Evolutionary conservation across 768 basidiomycete species (phyloP).

Genomic region (Peribolospora kevripleyi): DNA sequence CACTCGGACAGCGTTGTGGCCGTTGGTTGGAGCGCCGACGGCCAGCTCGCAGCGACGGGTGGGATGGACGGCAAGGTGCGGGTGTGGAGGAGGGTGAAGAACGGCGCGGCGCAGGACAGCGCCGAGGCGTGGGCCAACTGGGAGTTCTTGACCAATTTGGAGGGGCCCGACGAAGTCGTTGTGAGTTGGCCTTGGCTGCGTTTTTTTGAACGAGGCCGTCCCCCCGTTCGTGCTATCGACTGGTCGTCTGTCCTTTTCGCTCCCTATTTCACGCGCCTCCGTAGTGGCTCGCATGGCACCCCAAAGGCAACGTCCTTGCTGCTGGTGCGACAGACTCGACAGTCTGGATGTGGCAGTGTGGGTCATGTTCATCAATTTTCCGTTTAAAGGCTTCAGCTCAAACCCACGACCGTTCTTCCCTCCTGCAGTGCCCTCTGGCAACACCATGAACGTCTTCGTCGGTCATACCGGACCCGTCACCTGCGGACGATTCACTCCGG

Average conservation of each 20-base stretch:
- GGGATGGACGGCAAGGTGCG: constrained; percentile 94
- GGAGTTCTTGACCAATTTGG: constrained; percentile 83
- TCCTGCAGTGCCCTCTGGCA: constrained; percentile 66
- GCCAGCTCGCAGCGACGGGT: constrained; percentile 79
- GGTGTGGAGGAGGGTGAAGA: constrained; percentile 56
- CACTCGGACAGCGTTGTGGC: constrained; percentile 76
- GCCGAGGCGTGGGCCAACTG: constrained; percentile 49
- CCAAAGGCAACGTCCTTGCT: constrained; percentile 63
- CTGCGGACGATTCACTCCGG: constrained; percentile 74
- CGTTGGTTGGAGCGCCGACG: constrained; percentile 59
- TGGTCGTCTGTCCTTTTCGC: background rate
- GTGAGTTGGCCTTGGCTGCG: constrained; percentile 24
- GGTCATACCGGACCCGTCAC: constrained; percentile 66
- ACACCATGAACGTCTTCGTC: constrained; percentile 84
- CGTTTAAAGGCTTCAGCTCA: background rate
- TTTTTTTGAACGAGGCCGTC: background rate
- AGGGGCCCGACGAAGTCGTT: constrained; percentile 87
- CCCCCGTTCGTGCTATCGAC: background rate
- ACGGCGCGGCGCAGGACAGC: constrained; percentile 18
- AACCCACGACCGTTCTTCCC: constrained; percentile 1
- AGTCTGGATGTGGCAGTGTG: constrained; percentile 93
- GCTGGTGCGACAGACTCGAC: constrained; percentile 83
- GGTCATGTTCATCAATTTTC: constrained; percentile 15
- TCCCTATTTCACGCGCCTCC: background rate
- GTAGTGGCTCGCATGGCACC: constrained; percentile 91